Conservation (phyloP, 1,139 yeast genomes). For the Debaryomyces robertsiae region DNA sequence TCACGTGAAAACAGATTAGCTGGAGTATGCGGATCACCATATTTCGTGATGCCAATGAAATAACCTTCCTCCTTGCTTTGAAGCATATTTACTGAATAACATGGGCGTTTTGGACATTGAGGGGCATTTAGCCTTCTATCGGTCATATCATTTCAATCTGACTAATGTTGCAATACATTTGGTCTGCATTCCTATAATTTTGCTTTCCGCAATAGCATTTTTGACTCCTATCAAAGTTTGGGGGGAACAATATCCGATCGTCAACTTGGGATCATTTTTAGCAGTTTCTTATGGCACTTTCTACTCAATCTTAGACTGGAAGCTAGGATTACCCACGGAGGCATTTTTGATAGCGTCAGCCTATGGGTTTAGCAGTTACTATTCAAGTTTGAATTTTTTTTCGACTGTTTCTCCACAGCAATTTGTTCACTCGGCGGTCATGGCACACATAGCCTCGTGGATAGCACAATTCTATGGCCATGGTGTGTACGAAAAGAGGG, state of each 20-base stretch:
- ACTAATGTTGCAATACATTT: slow-evolving; percentile 78
- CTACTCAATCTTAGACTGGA: slow-evolving; percentile 46
- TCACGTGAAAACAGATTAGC: no score
- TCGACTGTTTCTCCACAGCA: slow-evolving; percentile 24
- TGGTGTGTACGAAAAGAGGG: slow-evolving; percentile 74
- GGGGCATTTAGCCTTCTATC: slow-evolving; percentile 76
- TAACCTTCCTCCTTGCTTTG: no score
- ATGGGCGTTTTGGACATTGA: slow-evolving; percentile 51
- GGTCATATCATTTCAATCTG: slow-evolving; percentile 74
- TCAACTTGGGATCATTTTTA: slow-evolving; percentile 41
- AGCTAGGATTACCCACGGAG: slow-evolving; percentile 42
- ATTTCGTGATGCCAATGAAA: no score
- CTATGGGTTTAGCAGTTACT: slow-evolving; percentile 37
- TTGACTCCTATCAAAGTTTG: slow-evolving; percentile 26
- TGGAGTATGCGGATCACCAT: no score
- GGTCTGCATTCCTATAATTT: slow-evolving; percentile 76
- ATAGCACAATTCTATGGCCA: slow-evolving; percentile 89
- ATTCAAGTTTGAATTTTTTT: slow-evolving; percentile 19
- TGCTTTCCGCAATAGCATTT: slow-evolving; percentile 54
- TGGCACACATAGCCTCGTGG: slow-evolving; percentile 65
- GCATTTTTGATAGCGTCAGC: slow-evolving; percentile 41
- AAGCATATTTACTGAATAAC: no score
- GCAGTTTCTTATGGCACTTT: slow-evolving; percentile 42
- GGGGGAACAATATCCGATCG: slow-evolving; percentile 30
- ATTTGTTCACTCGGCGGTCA: slow-evolving; percentile 34